Evolutionary conservation across 371 early-diverging fungal genomes (phyloP), one percentile per base, ranked within the genome.

Genomic region (Syncephalastrum racemosum): DNA sequence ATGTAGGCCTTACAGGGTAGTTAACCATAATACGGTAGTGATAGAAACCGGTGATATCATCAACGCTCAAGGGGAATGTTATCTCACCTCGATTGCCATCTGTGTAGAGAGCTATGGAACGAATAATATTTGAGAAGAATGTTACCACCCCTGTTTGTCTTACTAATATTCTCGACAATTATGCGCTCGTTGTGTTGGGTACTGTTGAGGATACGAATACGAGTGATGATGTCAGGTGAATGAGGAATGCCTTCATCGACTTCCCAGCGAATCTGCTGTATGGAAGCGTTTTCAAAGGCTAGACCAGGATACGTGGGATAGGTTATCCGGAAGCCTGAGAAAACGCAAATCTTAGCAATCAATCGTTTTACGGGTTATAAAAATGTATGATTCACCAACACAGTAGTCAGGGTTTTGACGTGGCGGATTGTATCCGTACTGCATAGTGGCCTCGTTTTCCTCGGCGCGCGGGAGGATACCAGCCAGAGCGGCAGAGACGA

Each of bases 351-450:
- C 15, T 22, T 18, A 36, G 16, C 43, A 10, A 31, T 2, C 36
- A 10, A 31, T 8, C n/a, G 36, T 0, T 5, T 16, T n/a, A n/a
- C n/a, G n/a, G n/a, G n/a, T n/a, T n/a, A n/a, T n/a, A n/a, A n/a
- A n/a, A n/a, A n/a, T n/a, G n/a, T n/a, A n/a, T 18, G 2, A 31
- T 8, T 31, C 10, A 60, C 79, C 79, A 23, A 55, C 52, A 43
- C 79, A 79, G 44, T 75, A 69, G 4, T 71, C 75, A 13, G 79
- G 79, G 23, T 79, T 79, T 15, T 69, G 64, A 44, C 79, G 79
- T 25, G 79, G 79, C 19, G 79, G 79, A 39, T 75, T 75, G 48
- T 75, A 73, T 16, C 79, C 79, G 47, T 62, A 75, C 43, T 58
- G 56, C 64, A 75, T 61, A 31, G 75, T 46, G 2, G 71, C 71